A percentile compares a stretch with the other conserved stretches of the same genome.
phyloP scores from a whole-genome alignment of 2,329 filamentous ascomycete genomes.

The Septoria petroselini region DNA sequence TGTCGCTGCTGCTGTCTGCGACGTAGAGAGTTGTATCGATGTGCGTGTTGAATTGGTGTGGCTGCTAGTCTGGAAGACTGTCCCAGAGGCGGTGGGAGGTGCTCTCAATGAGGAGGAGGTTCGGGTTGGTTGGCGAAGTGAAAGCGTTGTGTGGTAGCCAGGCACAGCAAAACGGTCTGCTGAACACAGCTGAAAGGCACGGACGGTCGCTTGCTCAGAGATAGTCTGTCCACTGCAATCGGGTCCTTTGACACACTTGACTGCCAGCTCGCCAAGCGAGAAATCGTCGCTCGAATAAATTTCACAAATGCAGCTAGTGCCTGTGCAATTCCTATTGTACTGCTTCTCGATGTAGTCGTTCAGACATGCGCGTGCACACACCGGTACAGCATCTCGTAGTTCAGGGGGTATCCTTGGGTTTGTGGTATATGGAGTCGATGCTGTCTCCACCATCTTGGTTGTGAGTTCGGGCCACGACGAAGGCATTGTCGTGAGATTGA shows the following conservation, averaged over 20 bases:
- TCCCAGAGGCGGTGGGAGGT: conserved; percentile 1
- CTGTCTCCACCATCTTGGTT: conserved; percentile 2
- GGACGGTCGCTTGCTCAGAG: conserved; percentile 5
- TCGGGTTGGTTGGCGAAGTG: conserved; percentile 7
- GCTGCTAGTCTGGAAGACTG: not conserved
- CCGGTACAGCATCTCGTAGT: conserved; percentile 28
- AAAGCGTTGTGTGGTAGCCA: conserved; percentile 29
- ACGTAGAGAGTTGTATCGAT: not conserved
- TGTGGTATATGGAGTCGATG: conserved; percentile 6
- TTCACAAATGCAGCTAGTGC: conserved; percentile 3
- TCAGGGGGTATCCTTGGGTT: conserved; percentile 19
- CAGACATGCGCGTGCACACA: conserved; percentile 35
- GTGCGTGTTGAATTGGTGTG: not conserved
- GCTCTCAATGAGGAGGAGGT: not conserved
- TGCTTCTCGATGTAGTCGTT: conserved; percentile 26
- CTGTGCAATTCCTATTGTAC: conserved; percentile 14
- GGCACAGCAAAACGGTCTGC: conserved; percentile 25
- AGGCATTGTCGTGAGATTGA: too few relatives aligned
- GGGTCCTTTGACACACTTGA: conserved; percentile 24
- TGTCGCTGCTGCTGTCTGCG: not conserved
- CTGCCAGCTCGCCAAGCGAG: conserved; percentile 35
- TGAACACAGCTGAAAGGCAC: conserved; percentile 33
- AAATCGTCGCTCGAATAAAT: not conserved
- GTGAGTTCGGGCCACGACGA: conserved; percentile 6
- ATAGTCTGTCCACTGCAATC: conserved; percentile 2